A percentile compares a stretch with the other conserved stretches of the same genome.
These are phyloP conservation scores for Dryas alaskensis DNA, from an alignment of 306 rosid species.

Conservation along the genomic window DNA sequence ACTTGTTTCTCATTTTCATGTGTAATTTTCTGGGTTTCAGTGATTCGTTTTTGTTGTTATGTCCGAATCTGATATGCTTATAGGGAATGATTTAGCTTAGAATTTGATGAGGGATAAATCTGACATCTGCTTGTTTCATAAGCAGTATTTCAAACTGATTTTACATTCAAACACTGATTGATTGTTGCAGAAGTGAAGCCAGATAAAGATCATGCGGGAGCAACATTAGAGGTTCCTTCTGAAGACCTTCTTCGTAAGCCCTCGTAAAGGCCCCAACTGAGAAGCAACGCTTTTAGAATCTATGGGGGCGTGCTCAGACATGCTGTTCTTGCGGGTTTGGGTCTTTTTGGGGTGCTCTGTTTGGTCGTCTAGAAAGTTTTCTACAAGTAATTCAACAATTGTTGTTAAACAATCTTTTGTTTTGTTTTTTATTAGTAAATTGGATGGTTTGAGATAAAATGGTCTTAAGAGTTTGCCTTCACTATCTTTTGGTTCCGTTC, in stretches of 20 bases:
- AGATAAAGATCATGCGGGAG: conserved; percentile 74
- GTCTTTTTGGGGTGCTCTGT: background rate
- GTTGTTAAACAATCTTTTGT: background rate
- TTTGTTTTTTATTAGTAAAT: background rate
- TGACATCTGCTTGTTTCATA: background rate
- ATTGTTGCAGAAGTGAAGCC: conserved; percentile 71
- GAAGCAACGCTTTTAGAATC: background rate
- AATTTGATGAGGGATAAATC: background rate
- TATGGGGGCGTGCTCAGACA: background rate
- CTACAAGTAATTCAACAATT: background rate
- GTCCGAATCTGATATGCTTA: background rate
- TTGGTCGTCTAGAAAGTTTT: background rate
- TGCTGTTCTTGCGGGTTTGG: background rate
- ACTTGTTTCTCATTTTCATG: background rate
- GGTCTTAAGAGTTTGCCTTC: background rate
- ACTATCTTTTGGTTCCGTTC: no score
- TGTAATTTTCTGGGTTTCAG: background rate
- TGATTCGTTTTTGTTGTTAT: background rate
- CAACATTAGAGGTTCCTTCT: conserved; percentile 83
- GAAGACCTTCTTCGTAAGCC: conserved; percentile 55
- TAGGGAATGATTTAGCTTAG: background rate
- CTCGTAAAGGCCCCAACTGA: background rate
- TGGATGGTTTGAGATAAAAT: background rate
- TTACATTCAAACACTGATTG: background rate
- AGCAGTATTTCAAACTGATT: background rate